Evolutionary conservation across 176 grass and related monocot species (phyloP).

Genomic region (Cenchrus purpureus): DNA sequence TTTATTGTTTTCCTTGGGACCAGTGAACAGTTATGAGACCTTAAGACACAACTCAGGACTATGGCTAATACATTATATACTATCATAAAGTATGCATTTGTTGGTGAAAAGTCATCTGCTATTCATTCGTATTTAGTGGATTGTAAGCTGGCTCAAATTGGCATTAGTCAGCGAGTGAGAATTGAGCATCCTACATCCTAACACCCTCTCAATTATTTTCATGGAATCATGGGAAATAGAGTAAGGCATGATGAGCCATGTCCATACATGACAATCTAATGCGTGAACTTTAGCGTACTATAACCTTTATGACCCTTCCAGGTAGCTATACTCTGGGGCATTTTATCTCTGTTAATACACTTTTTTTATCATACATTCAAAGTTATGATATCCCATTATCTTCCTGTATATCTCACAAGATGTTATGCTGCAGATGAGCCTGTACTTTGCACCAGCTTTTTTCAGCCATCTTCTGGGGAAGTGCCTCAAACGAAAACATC

Average conservation of each 20-base stretch:
- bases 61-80: neutral
- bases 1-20: neutral
- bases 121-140: neutral
- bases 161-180: neutral
- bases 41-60: neutral
- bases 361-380: neutral
- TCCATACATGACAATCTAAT: neutral
- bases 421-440: conserved; percentile 77
- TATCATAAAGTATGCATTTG: neutral
- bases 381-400: neutral
- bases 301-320: conserved; percentile 14
- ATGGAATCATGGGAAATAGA: conserved; percentile 16
- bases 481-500: conserved; percentile 70
- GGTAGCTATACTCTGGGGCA: conserved; percentile 8
- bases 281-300: conserved; percentile 12
- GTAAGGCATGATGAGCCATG: neutral
- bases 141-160: conserved; percentile 16
- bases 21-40: neutral
- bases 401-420: conserved; percentile 6
- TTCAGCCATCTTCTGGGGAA: conserved; percentile 90
- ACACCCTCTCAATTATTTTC: neutral
- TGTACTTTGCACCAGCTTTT: conserved; percentile 96
- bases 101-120: neutral
- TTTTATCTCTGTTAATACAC: neutral
- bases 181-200: neutral